Percentiles rank a stretch among this genome's conserved stretches.
Evolutionary conservation across 139 green algal species (phyloP).

Genomic region (Haematococcus sp.): DNA sequence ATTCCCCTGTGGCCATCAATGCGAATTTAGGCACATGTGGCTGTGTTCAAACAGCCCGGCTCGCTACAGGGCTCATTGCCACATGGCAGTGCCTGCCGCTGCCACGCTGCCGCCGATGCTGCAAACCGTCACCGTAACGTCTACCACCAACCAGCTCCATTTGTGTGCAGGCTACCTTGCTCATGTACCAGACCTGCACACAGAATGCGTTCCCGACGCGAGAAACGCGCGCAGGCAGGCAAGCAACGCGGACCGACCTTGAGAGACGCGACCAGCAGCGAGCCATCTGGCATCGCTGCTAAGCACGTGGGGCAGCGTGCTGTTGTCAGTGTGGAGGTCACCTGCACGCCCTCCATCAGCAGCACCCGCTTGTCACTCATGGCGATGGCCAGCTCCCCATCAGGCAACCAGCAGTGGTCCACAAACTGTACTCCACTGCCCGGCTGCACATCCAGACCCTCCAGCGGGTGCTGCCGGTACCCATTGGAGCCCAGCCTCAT

Average conservation of each 20-base stretch:
- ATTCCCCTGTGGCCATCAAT: no score
- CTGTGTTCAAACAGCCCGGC: no score
- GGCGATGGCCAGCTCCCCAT: slow-evolving; percentile 8
- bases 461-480: slow-evolving; percentile 22
- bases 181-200: no score
- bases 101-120: no score
- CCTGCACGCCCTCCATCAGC: slow-evolving; percentile 12
- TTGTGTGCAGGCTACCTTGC: no score
- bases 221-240: neutral
- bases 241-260: neutral
- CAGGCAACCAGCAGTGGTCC: slow-evolving; percentile 16
- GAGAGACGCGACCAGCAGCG: neutral
- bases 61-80: no score
- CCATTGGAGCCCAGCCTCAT: slow-evolving; percentile 18
- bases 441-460: slow-evolving; percentile 8
- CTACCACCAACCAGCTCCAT: no score
- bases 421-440: neutral
- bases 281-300: slow-evolving; percentile 1
- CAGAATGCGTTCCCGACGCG: no score
- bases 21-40: no score
- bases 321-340: neutral
- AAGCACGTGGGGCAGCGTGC: slow-evolving; percentile 2
- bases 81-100: no score
- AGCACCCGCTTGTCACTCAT: slow-evolving; percentile 3
- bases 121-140: no score